Conservation (phyloP, 225 moss, liverwort and hornwort species). For the Rhytidiadelphus loreus region DNA sequence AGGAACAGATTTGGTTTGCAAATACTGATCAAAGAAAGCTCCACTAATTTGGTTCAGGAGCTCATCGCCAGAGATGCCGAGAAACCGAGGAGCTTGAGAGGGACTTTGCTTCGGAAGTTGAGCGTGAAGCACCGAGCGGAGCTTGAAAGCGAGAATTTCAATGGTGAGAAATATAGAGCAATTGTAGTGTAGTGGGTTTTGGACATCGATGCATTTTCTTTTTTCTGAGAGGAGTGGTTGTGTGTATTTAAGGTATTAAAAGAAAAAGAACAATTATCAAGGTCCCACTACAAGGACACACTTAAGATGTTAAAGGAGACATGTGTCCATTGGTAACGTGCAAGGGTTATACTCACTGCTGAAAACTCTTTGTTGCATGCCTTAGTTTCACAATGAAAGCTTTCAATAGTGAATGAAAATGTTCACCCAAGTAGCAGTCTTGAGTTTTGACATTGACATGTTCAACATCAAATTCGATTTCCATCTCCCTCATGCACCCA, state of each 20-base stretch:
- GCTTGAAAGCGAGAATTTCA: not conserved
- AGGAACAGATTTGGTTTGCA: not conserved
- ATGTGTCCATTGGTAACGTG: too few relatives aligned
- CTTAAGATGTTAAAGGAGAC: too few relatives aligned
- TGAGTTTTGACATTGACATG: not conserved
- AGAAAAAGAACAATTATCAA: too few relatives aligned
- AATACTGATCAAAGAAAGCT: not conserved
- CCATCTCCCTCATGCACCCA: not conserved
- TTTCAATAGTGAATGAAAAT: not conserved
- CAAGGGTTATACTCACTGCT: too few relatives aligned
- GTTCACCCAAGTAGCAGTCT: not conserved
- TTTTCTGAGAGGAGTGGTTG: not conserved
- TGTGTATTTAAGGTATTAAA: too few relatives aligned
- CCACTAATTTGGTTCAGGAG: conserved; percentile 5
- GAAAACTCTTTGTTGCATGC: too few relatives aligned
- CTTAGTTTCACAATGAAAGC: too few relatives aligned
- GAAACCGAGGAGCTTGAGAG: conserved; percentile 14
- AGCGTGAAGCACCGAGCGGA: conserved; percentile 24
- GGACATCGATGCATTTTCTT: not conserved
- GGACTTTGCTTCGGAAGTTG: conserved; percentile 20
- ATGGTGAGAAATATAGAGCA: not conserved
- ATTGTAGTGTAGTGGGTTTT: too few relatives aligned
- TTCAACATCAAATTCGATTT: not conserved
- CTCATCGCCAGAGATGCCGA: not conserved
- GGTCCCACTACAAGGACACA: too few relatives aligned